phyloP scores from a whole-genome alignment of 2,329 filamentous ascomycete species.

The Fusarium goolgardi region DNA sequence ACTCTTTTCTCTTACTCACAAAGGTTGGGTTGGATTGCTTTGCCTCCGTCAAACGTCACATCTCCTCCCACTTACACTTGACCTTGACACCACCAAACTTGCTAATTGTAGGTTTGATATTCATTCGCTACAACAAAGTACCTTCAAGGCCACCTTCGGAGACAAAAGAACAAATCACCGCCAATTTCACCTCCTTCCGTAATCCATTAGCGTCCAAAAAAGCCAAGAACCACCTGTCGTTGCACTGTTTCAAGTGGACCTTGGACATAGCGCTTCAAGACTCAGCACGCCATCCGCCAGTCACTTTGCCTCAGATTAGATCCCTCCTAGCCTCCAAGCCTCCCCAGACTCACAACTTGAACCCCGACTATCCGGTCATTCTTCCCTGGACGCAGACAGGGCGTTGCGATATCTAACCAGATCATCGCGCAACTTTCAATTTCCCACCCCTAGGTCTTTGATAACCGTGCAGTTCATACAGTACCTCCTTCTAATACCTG shows the following conservation, averaged over 20 bases:
- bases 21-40: slow-evolving; percentile 9
- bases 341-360: slow-evolving; percentile 27
- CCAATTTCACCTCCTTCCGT: slow-evolving; percentile 22
- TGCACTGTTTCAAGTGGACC: slow-evolving; percentile 35
- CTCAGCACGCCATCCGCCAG: slow-evolving; percentile 48
- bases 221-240: slow-evolving; percentile 21
- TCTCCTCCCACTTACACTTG: slow-evolving; percentile 24
- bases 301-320: slow-evolving; percentile 45
- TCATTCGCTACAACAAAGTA: slow-evolving; percentile 12
- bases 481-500: slow-evolving; percentile 4
- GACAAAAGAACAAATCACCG: slow-evolving; percentile 28
- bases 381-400: slow-evolving; percentile 40
- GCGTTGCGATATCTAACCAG: slow-evolving; percentile 48
- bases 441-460: slow-evolving; percentile 24
- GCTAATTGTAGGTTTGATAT: neutral
- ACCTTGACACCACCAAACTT: slow-evolving; percentile 12
- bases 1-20: slow-evolving; percentile 23
- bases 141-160: slow-evolving; percentile 7
- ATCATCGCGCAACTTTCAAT: slow-evolving; percentile 46
- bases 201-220: slow-evolving; percentile 29
- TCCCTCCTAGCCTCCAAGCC: slow-evolving; percentile 2
- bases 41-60: slow-evolving; percentile 39
- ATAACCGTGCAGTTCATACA: slow-evolving; percentile 3
- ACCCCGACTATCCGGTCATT: slow-evolving; percentile 28
- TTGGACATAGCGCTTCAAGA: slow-evolving; percentile 32